Evolutionary conservation across 2,329 filamentous ascomycete genomes (phyloP).

Genomic region (Akanthomyces uredinophilus): DNA sequence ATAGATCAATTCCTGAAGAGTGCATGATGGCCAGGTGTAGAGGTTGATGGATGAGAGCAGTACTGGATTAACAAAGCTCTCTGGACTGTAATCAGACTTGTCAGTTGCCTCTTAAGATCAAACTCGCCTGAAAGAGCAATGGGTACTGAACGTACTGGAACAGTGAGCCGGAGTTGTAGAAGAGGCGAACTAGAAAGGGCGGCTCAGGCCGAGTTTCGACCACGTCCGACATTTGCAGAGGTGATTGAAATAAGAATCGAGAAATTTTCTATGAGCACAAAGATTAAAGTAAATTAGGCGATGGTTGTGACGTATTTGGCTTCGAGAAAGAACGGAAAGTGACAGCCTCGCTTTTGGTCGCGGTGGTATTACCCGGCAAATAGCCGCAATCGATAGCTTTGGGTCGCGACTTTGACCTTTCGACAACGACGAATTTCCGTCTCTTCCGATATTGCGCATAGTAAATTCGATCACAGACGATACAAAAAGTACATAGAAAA

Average conservation of each 20-base stretch:
- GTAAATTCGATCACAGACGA: not conserved
- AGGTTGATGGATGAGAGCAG: slow-evolving; percentile 35
- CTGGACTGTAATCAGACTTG: not conserved
- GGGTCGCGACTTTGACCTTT: slow-evolving; percentile 4
- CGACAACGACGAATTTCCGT: not conserved
- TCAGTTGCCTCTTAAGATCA: not conserved
- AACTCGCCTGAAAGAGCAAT: not conserved
- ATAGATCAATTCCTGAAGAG: slow-evolving; percentile 72
- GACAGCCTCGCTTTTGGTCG: slow-evolving; percentile 16
- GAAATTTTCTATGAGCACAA: not conserved
- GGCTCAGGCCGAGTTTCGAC: slow-evolving; percentile 63
- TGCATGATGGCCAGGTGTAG: slow-evolving; percentile 82
- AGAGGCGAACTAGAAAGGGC: slow-evolving; percentile 81
- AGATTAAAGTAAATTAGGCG: not conserved
- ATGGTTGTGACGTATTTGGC: not conserved
- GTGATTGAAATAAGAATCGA: not conserved
- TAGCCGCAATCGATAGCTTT: slow-evolving; percentile 26
- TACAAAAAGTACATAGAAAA: not conserved
- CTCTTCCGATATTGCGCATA: not conserved
- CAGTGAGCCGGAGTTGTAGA: slow-evolving; percentile 66
- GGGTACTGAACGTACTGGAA: slow-evolving; percentile 51
- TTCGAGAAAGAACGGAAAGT: not conserved
- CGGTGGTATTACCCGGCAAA: slow-evolving; percentile 22
- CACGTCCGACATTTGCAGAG: slow-evolving; percentile 28
- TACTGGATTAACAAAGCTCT: not conserved